Evolutionary conservation across 2,329 filamentous ascomycete genomes (phyloP).

Genomic region (Exserohilum rostratum): DNA sequence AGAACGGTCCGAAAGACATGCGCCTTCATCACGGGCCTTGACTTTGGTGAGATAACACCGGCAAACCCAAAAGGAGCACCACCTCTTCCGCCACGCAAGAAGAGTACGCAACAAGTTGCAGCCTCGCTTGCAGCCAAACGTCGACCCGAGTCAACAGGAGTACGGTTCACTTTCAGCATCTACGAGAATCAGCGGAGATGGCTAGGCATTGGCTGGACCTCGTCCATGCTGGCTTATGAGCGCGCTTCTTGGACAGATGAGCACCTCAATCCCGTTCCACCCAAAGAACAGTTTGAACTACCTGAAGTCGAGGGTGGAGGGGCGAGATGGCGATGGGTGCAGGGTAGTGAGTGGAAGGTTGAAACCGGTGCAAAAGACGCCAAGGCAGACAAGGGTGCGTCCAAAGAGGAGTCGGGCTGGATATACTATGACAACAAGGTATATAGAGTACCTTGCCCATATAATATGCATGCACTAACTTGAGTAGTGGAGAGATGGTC

Average conservation of each 20-base stretch:
- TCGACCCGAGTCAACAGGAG: constrained; percentile 67
- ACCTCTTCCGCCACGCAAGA: constrained; percentile 51
- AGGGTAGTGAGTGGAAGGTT: constrained; percentile 83
- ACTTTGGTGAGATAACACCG: constrained; percentile 62
- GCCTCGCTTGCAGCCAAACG: constrained; percentile 52
- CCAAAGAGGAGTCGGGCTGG: constrained; percentile 73
- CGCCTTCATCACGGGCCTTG: constrained; percentile 78
- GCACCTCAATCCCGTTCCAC: constrained; percentile 79
- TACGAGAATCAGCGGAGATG: constrained; percentile 97
- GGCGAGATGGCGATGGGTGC: constrained; percentile 79
- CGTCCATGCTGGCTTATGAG: constrained; percentile 88
- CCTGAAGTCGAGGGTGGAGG: constrained; percentile 69
- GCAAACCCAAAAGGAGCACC: constrained; percentile 41
- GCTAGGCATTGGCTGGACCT: constrained; percentile 94
- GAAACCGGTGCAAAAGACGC: constrained; percentile 66
- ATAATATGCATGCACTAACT: constrained; percentile 18
- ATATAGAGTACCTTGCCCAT: constrained; percentile 11
- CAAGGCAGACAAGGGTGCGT: constrained; percentile 45
- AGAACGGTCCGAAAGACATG: constrained; percentile 72
- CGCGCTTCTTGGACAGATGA: constrained; percentile 94
- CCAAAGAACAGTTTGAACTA: constrained; percentile 73
- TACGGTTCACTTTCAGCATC: constrained; percentile 94
- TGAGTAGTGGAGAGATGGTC: constrained; percentile 82
- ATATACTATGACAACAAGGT: constrained; percentile 98
- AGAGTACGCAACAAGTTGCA: constrained; percentile 56